A percentile compares a stretch with the other conserved stretches of the same genome.
Evolutionary conservation across 768 basidiomycete species (phyloP).

Genomic region (Podaxis pistillaris): DNA sequence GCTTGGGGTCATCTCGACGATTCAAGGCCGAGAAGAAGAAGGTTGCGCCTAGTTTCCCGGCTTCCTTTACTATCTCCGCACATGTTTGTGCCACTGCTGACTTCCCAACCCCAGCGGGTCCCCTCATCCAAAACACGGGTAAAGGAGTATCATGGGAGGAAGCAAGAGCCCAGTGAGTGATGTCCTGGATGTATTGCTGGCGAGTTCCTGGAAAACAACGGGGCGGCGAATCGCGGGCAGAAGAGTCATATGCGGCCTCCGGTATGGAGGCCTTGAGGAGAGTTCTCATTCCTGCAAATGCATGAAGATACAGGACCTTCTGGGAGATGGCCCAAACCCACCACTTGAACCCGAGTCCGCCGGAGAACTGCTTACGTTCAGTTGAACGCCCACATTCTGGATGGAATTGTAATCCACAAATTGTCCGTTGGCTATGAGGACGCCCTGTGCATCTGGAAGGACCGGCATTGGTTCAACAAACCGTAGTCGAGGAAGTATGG

Average conservation of each 20-base stretch:
- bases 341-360: not conserved
- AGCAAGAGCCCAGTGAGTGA: not conserved
- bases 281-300: not conserved
- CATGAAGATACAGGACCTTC: not conserved
- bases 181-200: slow-evolving; percentile 11
- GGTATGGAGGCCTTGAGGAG: not conserved
- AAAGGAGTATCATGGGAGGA: not conserved
- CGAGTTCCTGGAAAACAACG: not conserved
- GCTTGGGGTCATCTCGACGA: not conserved
- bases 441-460: not conserved
- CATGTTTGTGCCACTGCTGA: slow-evolving; percentile 3
- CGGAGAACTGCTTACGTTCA: not conserved
- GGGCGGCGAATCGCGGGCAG: not conserved
- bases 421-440: not conserved
- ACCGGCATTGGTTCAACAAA: not conserved
- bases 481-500: not conserved
- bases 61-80: not conserved
- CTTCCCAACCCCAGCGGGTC: not conserved
- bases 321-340: not conserved
- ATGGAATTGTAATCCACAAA: not conserved
- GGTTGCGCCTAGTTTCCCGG: not conserved
- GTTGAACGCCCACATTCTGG: not conserved
- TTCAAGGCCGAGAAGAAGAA: not conserved
- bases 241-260: not conserved
- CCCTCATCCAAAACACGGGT: slow-evolving; percentile 5